phyloP scores from a whole-genome alignment of 2,329 filamentous ascomycete species.

The Botryotinia convoluta region DNA sequence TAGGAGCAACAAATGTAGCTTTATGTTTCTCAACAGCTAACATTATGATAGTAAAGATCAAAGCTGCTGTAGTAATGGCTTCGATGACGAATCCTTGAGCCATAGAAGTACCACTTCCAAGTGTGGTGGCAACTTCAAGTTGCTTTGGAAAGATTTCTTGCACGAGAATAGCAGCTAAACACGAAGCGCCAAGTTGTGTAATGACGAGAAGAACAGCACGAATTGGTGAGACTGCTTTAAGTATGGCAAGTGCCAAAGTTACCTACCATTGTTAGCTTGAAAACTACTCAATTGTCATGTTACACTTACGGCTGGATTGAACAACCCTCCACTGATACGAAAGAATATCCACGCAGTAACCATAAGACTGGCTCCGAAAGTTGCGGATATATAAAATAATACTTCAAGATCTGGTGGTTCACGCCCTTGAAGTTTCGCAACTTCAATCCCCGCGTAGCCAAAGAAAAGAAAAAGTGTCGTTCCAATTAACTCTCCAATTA shows the following conservation, averaged over 20 bases:
- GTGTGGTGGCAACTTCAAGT: slow-evolving; percentile 43
- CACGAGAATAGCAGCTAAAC: slow-evolving; percentile 44
- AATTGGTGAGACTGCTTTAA: slow-evolving; percentile 38
- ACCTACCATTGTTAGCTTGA: slow-evolving; percentile 25
- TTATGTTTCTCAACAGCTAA: slow-evolving; percentile 49
- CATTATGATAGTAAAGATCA: slow-evolving; percentile 52
- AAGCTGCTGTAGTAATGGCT: slow-evolving; percentile 47
- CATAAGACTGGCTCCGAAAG: slow-evolving; percentile 42
- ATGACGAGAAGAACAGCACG: slow-evolving; percentile 38
- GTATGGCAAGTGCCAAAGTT: slow-evolving; percentile 40
- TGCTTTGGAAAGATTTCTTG: slow-evolving; percentile 38
- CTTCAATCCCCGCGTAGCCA: slow-evolving; percentile 36
- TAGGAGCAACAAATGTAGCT: slow-evolving; percentile 46
- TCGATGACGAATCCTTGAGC: slow-evolving; percentile 51
- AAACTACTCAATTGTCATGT: neutral
- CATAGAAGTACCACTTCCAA: slow-evolving; percentile 42
- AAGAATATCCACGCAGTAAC: slow-evolving; percentile 57
- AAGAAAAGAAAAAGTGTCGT: slow-evolving; percentile 42
- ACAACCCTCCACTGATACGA: slow-evolving; percentile 51
- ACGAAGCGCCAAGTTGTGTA: slow-evolving; percentile 39
- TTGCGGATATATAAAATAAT: slow-evolving; percentile 39
- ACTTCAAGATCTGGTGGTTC: slow-evolving; percentile 37
- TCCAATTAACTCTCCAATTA: slow-evolving; percentile 37
- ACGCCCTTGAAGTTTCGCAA: slow-evolving; percentile 22
- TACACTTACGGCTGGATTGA: slow-evolving; percentile 45